Evolutionary conservation across 345 rosid genomes (phyloP).

Genomic region (Microcos paniculata): DNA sequence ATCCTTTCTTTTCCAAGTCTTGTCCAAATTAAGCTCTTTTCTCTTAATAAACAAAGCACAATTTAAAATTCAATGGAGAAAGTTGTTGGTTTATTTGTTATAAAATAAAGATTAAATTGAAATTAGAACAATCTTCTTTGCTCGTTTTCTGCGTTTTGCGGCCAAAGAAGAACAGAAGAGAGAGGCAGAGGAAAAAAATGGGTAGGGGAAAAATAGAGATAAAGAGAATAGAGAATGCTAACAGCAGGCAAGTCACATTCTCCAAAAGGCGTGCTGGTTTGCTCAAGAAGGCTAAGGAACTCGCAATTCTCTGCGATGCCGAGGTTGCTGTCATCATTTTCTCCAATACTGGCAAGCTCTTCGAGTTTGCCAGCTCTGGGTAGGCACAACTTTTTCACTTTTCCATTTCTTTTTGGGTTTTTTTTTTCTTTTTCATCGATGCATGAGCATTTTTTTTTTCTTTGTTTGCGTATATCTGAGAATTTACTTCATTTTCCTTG

Average conservation of each 20-base stretch:
- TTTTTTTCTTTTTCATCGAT: not conserved
- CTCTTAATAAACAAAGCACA: not conserved
- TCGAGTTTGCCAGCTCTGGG: conserved; percentile 84
- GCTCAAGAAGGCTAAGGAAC: conserved; percentile 88
- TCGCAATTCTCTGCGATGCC: conserved; percentile 87
- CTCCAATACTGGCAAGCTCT: conserved; percentile 91
- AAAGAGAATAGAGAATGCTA: conserved; percentile 89
- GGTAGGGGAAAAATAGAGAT: conserved; percentile 97
- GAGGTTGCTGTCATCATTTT: conserved; percentile 93
- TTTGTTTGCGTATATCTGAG: not conserved
- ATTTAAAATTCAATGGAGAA: conserved; percentile 1
- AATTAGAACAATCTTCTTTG: not conserved
- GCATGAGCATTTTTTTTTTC: not conserved
- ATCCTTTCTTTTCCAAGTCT: conserved; percentile 25
- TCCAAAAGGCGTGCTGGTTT: conserved; percentile 89
- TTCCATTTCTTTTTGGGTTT: not conserved
- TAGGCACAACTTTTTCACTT: conserved; percentile 18
- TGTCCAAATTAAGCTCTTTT: conserved; percentile 30
- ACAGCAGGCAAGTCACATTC: conserved; percentile 96
- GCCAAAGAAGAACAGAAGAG: not conserved
- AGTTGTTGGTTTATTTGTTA: conserved; percentile 3
- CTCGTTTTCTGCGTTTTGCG: conserved; percentile 2
- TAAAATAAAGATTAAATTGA: conserved; percentile 6
- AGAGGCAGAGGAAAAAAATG: conserved; percentile 33
- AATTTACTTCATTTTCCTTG: not conserved